Evolutionary conservation across 345 rosid species (phyloP).

Genomic region (Eucalyptus marginata): DNA sequence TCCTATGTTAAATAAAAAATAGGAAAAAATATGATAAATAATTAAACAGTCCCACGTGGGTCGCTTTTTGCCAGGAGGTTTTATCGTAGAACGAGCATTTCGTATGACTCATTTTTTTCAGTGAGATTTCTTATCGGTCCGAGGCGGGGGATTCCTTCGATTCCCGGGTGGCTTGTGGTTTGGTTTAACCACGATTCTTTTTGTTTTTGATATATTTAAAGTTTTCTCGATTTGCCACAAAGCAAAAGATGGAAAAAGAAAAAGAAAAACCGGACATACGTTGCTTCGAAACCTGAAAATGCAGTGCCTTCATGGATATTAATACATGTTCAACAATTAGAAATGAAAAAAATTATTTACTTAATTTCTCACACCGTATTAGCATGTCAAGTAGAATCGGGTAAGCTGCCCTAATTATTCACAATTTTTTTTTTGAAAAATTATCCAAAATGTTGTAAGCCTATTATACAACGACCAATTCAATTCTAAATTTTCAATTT

Average conservation of each 20-base stretch:
- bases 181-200: background rate
- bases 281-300: background rate
- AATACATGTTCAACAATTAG: background rate
- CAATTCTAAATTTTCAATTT: accelerated
- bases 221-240: background rate
- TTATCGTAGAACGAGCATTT: background rate
- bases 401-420: background rate
- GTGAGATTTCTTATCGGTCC: background rate
- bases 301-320: background rate
- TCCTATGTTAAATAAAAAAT: background rate
- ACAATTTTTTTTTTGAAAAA: background rate
- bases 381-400: background rate
- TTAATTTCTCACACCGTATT: background rate
- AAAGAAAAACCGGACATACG: background rate
- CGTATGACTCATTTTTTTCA: background rate
- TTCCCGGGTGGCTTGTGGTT: background rate
- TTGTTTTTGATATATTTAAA: background rate
- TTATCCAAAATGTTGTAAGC: background rate
- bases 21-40: background rate
- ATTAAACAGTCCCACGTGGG: background rate
- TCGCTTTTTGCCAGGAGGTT: background rate
- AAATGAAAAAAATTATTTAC: no score
- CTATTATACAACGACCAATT: accelerated
- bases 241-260: background rate
- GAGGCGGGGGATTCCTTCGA: background rate